These are phyloP conservation scores for Quercus gilva DNA, from an alignment of 306 rosid genomes.

Conservation along the genomic window DNA sequence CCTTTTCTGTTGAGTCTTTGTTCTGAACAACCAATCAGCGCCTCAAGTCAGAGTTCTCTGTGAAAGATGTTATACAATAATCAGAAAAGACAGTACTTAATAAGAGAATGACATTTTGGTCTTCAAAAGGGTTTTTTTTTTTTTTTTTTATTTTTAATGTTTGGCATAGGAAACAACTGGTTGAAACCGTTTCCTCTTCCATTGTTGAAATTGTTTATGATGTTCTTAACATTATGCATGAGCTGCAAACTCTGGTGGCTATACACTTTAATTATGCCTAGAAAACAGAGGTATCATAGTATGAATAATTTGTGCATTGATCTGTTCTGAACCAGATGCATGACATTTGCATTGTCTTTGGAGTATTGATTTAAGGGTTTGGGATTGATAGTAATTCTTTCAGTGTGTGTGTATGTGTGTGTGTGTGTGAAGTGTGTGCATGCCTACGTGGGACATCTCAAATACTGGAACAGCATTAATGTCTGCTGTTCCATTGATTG, in stretches of 20 bases:
- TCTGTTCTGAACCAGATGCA: not conserved
- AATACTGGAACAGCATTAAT: not conserved
- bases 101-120: not conserved
- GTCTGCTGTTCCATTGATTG: not conserved
- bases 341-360: not conserved
- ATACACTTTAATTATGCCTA: not conserved
- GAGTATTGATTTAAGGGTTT: not conserved
- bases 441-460: not conserved
- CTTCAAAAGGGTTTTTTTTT: not conserved
- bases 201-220: not conserved
- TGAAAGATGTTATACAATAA: not conserved
- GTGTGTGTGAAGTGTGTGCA: not conserved
- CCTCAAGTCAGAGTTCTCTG: not conserved
- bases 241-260: not conserved
- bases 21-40: not conserved
- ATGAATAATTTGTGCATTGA: not conserved
- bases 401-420: not conserved
- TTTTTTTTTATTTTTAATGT: no score
- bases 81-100: not conserved
- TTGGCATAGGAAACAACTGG: not conserved
- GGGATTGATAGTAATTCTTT: not conserved
- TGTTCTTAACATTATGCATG: not conserved
- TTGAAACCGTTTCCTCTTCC: not conserved
- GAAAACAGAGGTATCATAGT: not conserved
- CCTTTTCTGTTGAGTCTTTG: not conserved